Evolutionary conservation across 208 protist genomes (phyloP), one percentile per base, ranked within the genome.

Genomic region (Tritrichomonas foetus): DNA sequence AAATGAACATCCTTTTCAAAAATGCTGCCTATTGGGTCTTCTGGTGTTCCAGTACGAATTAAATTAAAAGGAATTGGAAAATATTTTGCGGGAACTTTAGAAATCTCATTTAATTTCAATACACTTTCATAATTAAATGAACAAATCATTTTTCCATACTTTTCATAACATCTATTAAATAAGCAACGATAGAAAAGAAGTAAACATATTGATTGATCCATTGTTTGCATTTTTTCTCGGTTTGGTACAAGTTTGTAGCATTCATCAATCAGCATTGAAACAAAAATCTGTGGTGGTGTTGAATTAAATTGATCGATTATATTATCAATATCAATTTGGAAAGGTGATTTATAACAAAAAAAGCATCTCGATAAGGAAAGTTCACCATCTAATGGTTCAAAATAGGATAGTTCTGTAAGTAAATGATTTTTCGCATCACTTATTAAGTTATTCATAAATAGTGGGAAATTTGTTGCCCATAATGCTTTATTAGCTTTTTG

Each of bases 121-220:
- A n/a, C 30, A 30, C 50, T 39, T 8, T 44, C 11, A 13, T 49
- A 30, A 50, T 47, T 47, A 16, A 47, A 16, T 30, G 33, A 20
- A 39, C n/a, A 0, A 39, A 89, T 57, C 5, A 39, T 20, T 41
- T 89, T n/a, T 39, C 27, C 47, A 57, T 20, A 89, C 20, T 36
- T 25, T 50, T 89, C 78, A 36, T 89, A 89, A 36, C 44, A 89
- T 89, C 78, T 53, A n/a, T 89, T 53, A 36, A 55, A 89, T 11
- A 89, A n/a, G 20, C 41, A 44, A 1, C 78, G 44, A 39, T 41
- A 44, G 27, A 89, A 33, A 33, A 89, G 27, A 47, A 89, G 9
- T 9, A 89, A 53, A 20, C 47, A 53, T 3, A 44, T 57, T 53
- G 78, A 53, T 61, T 89, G 41, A 5, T 89, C 33, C 27, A 30